phyloP scores from a whole-genome alignment of 2,329 filamentous ascomycete genomes.

The Aspergillus niger region DNA sequence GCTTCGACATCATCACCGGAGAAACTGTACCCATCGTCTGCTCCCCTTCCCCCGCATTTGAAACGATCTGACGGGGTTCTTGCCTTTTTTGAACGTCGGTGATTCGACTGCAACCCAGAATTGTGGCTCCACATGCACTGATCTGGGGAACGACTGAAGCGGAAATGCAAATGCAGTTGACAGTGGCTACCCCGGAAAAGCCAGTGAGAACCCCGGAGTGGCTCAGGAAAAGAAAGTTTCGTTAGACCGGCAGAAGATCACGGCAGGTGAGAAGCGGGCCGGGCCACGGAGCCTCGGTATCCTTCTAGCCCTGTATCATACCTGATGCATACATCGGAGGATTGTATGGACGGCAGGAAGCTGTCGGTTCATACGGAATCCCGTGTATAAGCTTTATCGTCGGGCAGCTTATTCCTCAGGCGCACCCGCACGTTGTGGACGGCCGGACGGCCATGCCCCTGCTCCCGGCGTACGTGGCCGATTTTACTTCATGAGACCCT shows the following conservation, averaged over 20 bases:
- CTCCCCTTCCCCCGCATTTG: not conserved
- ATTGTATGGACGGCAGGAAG: not conserved
- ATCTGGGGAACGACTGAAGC: not conserved
- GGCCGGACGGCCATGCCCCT: no score
- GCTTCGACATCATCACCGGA: not conserved
- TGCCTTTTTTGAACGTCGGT: not conserved
- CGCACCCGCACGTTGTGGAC: no score
- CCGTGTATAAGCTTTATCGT: not conserved
- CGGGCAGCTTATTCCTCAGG: not conserved
- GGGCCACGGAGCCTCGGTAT: not conserved
- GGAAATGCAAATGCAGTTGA: not conserved
- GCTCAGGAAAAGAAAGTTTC: not conserved
- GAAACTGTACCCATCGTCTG: not conserved
- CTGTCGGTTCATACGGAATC: not conserved
- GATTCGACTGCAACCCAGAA: no score
- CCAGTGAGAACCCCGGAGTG: not conserved
- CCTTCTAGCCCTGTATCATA: not conserved
- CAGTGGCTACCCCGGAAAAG: not conserved
- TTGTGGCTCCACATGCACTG: not conserved
- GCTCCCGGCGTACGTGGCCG: no score
- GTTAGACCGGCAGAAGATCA: not conserved
- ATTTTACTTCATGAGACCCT: no score
- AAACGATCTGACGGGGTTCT: not conserved
- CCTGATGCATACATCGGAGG: not conserved
- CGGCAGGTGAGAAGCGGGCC: not conserved